Percentiles rank a stretch among this genome's conserved stretches.
These are phyloP conservation scores for Xylaria scruposa DNA, from an alignment of 495 filamentous ascomycete species.

Conservation along the genomic window DNA sequence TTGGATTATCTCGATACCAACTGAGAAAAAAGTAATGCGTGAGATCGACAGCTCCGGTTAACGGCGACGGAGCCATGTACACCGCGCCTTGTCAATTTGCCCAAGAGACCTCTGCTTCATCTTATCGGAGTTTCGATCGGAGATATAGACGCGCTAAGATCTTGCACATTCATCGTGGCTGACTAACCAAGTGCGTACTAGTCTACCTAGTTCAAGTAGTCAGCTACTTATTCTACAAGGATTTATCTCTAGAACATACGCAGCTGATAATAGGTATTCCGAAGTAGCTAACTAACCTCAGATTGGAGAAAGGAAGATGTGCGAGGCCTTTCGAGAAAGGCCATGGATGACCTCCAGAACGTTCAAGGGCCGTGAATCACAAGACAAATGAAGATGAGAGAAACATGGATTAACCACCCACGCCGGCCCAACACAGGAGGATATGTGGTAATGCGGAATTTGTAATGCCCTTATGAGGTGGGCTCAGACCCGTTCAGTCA, in stretches of 20 bases:
- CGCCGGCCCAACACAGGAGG: background rate
- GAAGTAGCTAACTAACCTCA: background rate
- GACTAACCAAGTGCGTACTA: background rate
- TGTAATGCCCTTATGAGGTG: background rate
- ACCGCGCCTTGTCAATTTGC: background rate
- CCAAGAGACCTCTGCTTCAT: constrained; percentile 1
- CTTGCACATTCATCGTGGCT: constrained; percentile 8
- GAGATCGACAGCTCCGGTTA: constrained; percentile 10
- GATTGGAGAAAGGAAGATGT: background rate
- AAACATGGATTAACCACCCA: background rate
- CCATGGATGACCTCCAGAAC: background rate
- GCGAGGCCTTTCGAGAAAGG: background rate
- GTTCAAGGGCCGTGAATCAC: background rate
- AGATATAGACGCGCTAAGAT: constrained; percentile 8
- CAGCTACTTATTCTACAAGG: background rate
- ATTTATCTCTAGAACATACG: background rate
- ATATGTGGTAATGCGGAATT: background rate
- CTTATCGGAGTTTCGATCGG: constrained; percentile 24
- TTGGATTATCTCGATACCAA: background rate
- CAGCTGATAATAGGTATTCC: background rate
- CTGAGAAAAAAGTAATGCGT: background rate
- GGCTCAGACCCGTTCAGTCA: background rate
- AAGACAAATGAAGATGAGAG: background rate
- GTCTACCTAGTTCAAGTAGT: background rate
- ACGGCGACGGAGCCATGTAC: constrained; percentile 9